Evolutionary conservation across 306 rosid species (phyloP).

Genomic region (Sophora flavescens): DNA sequence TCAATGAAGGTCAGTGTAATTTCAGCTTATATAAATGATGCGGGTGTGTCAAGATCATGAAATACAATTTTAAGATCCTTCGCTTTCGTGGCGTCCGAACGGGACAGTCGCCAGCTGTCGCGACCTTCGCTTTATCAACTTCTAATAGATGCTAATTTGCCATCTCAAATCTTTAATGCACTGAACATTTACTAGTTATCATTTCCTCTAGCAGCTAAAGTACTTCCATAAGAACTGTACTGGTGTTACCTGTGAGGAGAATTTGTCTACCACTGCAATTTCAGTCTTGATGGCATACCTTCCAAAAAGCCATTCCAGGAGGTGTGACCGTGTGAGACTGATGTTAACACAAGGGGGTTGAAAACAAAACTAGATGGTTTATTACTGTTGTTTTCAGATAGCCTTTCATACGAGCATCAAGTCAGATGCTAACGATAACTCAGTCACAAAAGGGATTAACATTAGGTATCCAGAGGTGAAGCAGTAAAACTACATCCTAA

Average conservation of each 20-base stretch:
- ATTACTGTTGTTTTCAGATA: background rate
- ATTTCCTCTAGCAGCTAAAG: slow-evolving; percentile 6
- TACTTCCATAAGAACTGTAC: background rate
- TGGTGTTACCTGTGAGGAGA: background rate
- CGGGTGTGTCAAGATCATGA: slow-evolving; percentile 32
- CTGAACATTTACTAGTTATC: slow-evolving; percentile 9
- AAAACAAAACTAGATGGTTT: background rate
- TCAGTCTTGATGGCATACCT: slow-evolving; percentile 12
- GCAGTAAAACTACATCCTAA: slow-evolving; percentile 4
- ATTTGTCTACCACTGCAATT: slow-evolving; percentile 4
- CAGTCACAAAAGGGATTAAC: background rate
- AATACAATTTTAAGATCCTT: slow-evolving; percentile 27
- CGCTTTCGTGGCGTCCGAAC: background rate
- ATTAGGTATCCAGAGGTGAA: slow-evolving; percentile 1
- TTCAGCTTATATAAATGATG: background rate
- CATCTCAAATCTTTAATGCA: slow-evolving; percentile 29
- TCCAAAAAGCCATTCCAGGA: slow-evolving; percentile 29
- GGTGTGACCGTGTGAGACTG: background rate
- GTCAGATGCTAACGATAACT: slow-evolving; percentile 17
- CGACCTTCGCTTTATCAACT: background rate
- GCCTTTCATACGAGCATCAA: background rate
- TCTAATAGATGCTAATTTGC: slow-evolving; percentile 5
- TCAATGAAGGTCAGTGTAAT: too few relatives aligned
- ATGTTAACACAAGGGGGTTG: background rate
- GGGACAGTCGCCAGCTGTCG: too few relatives aligned